A percentile compares a stretch with the other conserved stretches of the same genome.
phyloP scores from a whole-genome alignment of 2,329 filamentous ascomycete species.

The Colletotrichum eremochloae region DNA sequence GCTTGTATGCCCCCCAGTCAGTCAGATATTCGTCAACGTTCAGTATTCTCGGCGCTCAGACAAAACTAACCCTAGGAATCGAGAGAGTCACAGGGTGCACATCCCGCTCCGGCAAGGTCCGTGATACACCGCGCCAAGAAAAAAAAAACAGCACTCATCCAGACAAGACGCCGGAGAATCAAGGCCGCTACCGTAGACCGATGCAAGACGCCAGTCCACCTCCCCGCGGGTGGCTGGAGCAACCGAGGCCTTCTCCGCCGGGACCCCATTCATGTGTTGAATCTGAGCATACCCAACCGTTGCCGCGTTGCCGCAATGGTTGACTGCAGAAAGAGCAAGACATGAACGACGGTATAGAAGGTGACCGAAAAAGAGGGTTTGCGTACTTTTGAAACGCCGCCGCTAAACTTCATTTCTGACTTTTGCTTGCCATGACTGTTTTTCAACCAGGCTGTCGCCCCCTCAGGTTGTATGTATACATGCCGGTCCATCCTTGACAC shows the following conservation, averaged over 20 bases:
- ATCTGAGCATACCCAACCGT: neutral
- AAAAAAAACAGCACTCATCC: neutral
- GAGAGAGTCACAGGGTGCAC: neutral
- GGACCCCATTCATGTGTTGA: neutral
- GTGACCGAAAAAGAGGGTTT: neutral
- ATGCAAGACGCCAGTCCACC: neutral
- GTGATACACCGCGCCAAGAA: neutral
- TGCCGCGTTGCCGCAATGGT: neutral
- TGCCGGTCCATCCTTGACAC: constrained; percentile 26
- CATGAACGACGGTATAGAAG: neutral
- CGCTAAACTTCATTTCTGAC: neutral
- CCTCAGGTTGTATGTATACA: constrained; percentile 16
- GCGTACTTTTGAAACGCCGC: neutral
- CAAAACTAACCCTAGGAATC: neutral
- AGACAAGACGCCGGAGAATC: neutral
- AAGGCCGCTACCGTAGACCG: neutral
- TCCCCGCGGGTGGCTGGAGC: neutral
- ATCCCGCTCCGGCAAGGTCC: neutral
- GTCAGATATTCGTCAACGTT: neutral
- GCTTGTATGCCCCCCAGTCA: neutral
- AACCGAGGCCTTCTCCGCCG: neutral
- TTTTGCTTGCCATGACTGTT: constrained; percentile 14
- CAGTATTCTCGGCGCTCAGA: neutral
- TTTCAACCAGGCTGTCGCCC: neutral
- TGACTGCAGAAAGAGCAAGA: neutral